phyloP scores from a whole-genome alignment of 495 filamentous ascomycete genomes.

The Trichoderma reesei region DNA sequence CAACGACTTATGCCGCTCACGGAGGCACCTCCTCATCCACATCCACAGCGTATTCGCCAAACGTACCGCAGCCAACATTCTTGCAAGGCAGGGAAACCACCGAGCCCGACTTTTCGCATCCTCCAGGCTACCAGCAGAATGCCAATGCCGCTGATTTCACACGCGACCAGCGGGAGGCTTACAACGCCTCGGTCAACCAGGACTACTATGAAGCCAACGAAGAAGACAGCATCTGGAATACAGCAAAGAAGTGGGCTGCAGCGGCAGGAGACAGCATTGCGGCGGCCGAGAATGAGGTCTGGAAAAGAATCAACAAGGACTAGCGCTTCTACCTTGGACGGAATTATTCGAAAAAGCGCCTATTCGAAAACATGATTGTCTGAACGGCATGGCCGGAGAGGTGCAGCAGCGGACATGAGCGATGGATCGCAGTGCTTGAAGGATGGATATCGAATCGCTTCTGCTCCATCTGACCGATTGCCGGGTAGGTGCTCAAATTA shows the following conservation, averaged over 20 bases:
- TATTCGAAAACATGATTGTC: background rate
- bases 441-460: background rate
- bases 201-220: conserved; percentile 24
- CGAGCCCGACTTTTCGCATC: conserved; percentile 30
- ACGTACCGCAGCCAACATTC: background rate
- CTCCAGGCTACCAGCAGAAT: conserved; percentile 48
- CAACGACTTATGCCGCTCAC: conserved; percentile 22
- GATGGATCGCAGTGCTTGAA: background rate
- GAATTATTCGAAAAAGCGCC: background rate
- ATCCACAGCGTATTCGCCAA: conserved; percentile 16
- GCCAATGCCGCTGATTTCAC: conserved; percentile 36
- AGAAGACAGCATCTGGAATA: conserved; percentile 40
- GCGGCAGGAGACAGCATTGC: conserved; percentile 51
- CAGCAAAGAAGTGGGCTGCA: conserved; percentile 51
- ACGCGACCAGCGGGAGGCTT: conserved; percentile 22
- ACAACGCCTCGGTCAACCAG: conserved; percentile 22
- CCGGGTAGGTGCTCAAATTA: background rate
- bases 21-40: conserved; percentile 29
- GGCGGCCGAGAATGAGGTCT: conserved; percentile 59
- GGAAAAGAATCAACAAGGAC: conserved; percentile 55
- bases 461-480: background rate
- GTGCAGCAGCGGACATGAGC: background rate
- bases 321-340: conserved; percentile 7
- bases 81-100: background rate
- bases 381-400: background rate